A percentile compares a stretch with the other conserved stretches of the same genome.
phyloP scores from a whole-genome alignment of 208 protist genomes.

The Leishmania arabica region DNA sequence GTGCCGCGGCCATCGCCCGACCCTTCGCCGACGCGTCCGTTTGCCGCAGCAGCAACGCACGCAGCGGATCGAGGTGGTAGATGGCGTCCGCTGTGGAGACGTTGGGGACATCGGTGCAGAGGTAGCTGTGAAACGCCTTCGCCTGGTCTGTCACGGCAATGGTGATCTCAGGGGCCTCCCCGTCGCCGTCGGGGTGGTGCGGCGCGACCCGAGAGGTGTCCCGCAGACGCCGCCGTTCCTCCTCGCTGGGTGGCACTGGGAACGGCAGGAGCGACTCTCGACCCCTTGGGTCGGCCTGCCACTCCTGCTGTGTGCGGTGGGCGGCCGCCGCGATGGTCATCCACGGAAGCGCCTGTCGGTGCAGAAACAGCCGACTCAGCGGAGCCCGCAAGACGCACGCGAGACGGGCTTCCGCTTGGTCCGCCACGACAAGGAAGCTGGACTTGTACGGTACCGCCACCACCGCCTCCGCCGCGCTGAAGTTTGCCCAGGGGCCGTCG shows the following conservation, averaged over 20 bases:
- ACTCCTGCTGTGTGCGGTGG: not conserved
- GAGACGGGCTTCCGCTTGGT: not conserved
- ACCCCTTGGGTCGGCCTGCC: not conserved
- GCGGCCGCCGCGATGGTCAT: not conserved
- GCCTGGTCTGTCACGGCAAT: not conserved
- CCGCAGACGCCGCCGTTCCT: not conserved
- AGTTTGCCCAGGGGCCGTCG: not conserved
- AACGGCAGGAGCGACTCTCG: not conserved
- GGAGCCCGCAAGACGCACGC: not conserved
- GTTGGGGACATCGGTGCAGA: conserved; percentile 11
- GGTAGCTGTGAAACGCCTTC: conserved; percentile 10
- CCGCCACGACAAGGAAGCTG: not conserved
- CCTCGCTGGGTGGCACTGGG: not conserved
- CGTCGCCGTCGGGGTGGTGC: not conserved
- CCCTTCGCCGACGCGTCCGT: not conserved
- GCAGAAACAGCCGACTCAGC: not conserved
- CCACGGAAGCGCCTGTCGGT: conserved; percentile 19
- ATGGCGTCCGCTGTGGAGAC: not conserved
- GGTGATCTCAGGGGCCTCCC: conserved; percentile 16
- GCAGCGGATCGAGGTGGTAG: conserved; percentile 9
- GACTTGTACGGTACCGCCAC: not conserved
- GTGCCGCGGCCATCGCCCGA: not conserved
- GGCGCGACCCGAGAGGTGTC: not conserved
- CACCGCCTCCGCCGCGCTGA: not conserved
- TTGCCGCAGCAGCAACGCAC: not conserved